Base-by-base conservation (phyloP, 83 land plant species). In the Larix sibirica region DNA sequence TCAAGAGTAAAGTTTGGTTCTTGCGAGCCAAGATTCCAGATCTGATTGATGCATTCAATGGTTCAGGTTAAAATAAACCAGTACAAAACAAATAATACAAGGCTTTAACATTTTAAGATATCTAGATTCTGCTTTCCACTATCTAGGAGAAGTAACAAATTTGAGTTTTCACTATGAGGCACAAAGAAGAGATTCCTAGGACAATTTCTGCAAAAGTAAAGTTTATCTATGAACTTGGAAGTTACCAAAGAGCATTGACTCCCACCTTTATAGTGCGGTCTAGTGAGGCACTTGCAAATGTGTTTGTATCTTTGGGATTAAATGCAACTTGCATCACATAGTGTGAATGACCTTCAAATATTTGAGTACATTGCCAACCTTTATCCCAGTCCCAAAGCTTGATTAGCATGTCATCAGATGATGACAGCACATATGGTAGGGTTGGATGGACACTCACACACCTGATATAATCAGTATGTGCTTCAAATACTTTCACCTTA, bases 321-420 rank as follows among this genome's bases (percentile, higher is more conserved):
- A 97, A 93, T 9, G 97, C 94, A 61, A 97, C 98, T 97, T 96
- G 99, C 99, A 97, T 97, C 81, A 97, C 98, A 88, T 97, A 97
- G 59, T 97, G 99, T 20, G 99, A 97, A 71, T 97, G 99, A 8
- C 99, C 99, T 81, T 97, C 99, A 86, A 97, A 97, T 33, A 97
- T 89, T 77, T 97, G 99, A 82, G 98, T 96, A 81, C 98, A 96
- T 36, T 84, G 88, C 99, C 99, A 97, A 61, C 97, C 96, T 86
- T 97, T 97, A 33, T 97, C 99, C 99, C 99, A 97, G 81, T 97
- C 99, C 99, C 99, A 97, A 17, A 97, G 98, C 86, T 94, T 97
- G 84, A 97, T 96, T 71, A 94, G 89, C 99, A 97, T 97, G 87
- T 97, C 99, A 88, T 97, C 99, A 80, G 99, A 97, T 42, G 98